Evolutionary conservation across 192 early-diverging fungal genomes (phyloP).

Genomic region (Umbelopsis isabellina): DNA sequence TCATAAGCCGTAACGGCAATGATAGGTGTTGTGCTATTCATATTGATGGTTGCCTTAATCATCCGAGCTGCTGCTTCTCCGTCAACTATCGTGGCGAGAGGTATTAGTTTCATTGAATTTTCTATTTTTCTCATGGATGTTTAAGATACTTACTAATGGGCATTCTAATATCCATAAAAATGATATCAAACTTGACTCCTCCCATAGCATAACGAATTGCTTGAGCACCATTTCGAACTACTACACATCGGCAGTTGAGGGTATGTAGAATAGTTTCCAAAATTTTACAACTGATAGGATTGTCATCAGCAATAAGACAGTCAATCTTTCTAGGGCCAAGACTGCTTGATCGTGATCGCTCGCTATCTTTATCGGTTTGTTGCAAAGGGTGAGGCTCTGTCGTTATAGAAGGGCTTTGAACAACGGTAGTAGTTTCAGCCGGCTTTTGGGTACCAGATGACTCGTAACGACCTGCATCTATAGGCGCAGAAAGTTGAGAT

Average conservation of each 20-base stretch:
- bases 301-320: slow-evolving; percentile 89
- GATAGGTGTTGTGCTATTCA: slow-evolving; percentile 85
- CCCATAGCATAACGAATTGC: slow-evolving; percentile 90
- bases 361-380: slow-evolving; percentile 1
- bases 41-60: slow-evolving; percentile 92
- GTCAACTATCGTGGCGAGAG: slow-evolving; percentile 63
- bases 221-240: slow-evolving; percentile 89
- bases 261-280: slow-evolving; percentile 85
- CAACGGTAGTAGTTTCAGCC: not conserved
- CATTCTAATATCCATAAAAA: slow-evolving; percentile 94
- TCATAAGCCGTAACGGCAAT: slow-evolving; percentile 84
- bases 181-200: slow-evolving; percentile 86
- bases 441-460: not conserved
- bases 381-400: slow-evolving; percentile 5
- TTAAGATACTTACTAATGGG: slow-evolving; percentile 76
- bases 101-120: slow-evolving; percentile 16
- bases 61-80: slow-evolving; percentile 90
- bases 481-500: not conserved
- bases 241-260: slow-evolving; percentile 77
- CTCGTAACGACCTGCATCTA: not conserved
- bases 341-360: slow-evolving; percentile 9
- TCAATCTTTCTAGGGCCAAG: slow-evolving; percentile 36
- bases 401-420: not conserved
- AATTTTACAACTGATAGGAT: slow-evolving; percentile 87
- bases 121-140: not conserved